Conservation (phyloP, 257 asterid genomes). For the Salvia splendens region DNA sequence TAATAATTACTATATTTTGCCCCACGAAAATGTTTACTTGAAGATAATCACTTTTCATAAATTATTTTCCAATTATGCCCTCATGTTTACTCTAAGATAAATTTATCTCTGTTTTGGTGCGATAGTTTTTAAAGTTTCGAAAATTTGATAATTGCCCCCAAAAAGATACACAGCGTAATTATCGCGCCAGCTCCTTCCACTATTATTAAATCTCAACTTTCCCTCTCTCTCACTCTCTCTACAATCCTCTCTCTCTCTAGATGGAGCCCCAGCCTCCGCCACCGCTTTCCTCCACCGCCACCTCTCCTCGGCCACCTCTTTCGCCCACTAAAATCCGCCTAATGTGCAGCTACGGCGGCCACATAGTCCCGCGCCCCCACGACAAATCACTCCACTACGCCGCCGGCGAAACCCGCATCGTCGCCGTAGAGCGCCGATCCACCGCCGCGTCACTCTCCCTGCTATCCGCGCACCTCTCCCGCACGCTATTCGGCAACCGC, state of each 20-base stretch:
- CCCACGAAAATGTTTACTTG: too few species aligned
- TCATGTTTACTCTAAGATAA: too few species aligned
- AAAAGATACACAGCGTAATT: conserved; percentile 36
- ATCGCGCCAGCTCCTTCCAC: conserved; percentile 35
- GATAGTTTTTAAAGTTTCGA: neutral
- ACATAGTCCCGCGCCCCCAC: conserved; percentile 80
- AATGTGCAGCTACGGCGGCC: conserved; percentile 95
- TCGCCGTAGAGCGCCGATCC: conserved; percentile 77
- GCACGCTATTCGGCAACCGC: conserved; percentile 53
- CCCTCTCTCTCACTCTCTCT: neutral
- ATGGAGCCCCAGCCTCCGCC: conserved; percentile 58
- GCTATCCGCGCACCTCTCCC: conserved; percentile 59
- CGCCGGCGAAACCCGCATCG: conserved; percentile 83
- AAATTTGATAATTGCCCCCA: neutral
- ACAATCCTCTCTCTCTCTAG: conserved; percentile 31
- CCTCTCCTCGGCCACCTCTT: conserved; percentile 45
- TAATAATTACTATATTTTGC: too few species aligned
- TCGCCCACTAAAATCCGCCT: conserved; percentile 62
- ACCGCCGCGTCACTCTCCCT: conserved; percentile 50
- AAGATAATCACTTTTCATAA: too few species aligned
- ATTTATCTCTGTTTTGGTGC: neutral
- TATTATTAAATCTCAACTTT: conserved; percentile 29
- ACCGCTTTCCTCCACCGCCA: conserved; percentile 38
- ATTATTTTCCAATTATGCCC: too few species aligned
- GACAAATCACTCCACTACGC: conserved; percentile 70